A percentile compares a stretch with the other conserved stretches of the same genome.
These are phyloP conservation scores for Ilyonectria destructans DNA, from an alignment of 2,329 filamentous ascomycete genomes.

Conservation along the genomic window DNA sequence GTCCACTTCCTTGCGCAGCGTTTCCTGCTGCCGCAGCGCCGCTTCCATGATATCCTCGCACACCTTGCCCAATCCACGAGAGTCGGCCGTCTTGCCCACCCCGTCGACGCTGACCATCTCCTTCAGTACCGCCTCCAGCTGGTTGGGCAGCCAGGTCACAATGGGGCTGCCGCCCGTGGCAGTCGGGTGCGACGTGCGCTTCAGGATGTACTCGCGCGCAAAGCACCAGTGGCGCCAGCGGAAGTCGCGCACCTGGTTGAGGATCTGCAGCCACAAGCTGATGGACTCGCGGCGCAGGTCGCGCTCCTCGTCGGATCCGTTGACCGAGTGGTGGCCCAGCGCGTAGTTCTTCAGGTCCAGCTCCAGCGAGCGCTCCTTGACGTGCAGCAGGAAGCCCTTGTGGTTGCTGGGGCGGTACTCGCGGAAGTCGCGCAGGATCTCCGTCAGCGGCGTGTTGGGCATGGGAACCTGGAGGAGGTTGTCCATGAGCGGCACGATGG, in stretches of 20 bases:
- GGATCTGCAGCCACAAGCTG: constrained; percentile 74
- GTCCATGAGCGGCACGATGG: constrained; percentile 92
- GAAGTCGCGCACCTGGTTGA: constrained; percentile 86
- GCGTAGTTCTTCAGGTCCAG: constrained; percentile 74
- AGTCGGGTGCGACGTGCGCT: constrained; percentile 82
- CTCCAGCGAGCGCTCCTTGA: constrained; percentile 67
- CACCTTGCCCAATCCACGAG: constrained; percentile 61
- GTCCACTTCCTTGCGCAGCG: constrained; percentile 80
- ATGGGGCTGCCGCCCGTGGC: constrained; percentile 88
- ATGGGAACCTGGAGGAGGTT: constrained; percentile 89
- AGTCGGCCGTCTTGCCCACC: constrained; percentile 49
- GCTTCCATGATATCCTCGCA: constrained; percentile 78
- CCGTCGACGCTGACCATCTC: constrained; percentile 77
- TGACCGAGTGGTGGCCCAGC: constrained; percentile 54
- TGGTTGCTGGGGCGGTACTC: constrained; percentile 92
- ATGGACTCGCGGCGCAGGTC: constrained; percentile 69
- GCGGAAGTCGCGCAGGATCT: constrained; percentile 90
- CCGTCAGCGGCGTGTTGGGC: constrained; percentile 90
- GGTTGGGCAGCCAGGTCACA: constrained; percentile 88
- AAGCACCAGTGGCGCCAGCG: constrained; percentile 91
- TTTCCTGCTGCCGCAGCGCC: constrained; percentile 75
- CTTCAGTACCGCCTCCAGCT: constrained; percentile 81
- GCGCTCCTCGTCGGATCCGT: constrained; percentile 48
- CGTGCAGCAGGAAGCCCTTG: constrained; percentile 85
- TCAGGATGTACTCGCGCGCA: constrained; percentile 87